Conservation (phyloP, 352 stramenopile species). For the Phytopythium boreale region DNA sequence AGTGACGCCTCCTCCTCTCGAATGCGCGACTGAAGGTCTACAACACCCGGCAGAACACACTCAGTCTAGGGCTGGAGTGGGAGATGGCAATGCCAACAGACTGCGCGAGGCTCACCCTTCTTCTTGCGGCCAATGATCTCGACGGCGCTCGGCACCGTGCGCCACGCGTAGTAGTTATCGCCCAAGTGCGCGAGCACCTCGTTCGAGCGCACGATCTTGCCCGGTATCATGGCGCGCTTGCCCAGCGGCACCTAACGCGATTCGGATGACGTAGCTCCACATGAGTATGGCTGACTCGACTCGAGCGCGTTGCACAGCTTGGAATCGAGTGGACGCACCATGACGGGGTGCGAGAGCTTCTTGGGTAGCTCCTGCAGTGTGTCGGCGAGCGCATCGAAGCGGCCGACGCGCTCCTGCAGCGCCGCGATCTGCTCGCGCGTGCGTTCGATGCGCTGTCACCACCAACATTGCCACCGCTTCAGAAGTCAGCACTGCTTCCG, state of each 20-base stretch:
- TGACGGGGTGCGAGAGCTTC: conserved; percentile 76
- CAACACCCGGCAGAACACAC: not conserved
- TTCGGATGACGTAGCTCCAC: not conserved
- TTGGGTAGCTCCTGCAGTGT: conserved; percentile 68
- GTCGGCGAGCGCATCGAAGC: conserved; percentile 46
- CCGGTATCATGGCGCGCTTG: conserved; percentile 80
- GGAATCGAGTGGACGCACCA: conserved; percentile 30
- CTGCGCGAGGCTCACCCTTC: conserved; percentile 35
- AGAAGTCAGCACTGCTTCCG: not conserved
- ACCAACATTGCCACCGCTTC: not conserved
- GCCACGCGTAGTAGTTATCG: conserved; percentile 81
- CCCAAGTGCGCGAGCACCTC: conserved; percentile 80
- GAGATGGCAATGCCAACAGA: not conserved
- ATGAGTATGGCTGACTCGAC: not conserved
- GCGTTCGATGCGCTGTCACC: conserved; percentile 49
- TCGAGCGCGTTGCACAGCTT: not conserved
- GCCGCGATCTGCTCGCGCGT: conserved; percentile 44
- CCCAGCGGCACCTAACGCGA: conserved; percentile 53
- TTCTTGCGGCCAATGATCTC: conserved; percentile 76
- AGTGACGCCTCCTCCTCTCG: conserved; percentile 47
- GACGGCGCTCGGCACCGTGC: conserved; percentile 54
- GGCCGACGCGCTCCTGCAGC: conserved; percentile 53
- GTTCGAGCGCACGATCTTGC: conserved; percentile 82
- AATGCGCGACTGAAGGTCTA: conserved; percentile 55
- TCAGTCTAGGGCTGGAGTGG: not conserved